Evolutionary conservation across 208 protist genomes (phyloP), one percentile per base, ranked within the genome.

Genomic region (Hexamita inflata): DNA sequence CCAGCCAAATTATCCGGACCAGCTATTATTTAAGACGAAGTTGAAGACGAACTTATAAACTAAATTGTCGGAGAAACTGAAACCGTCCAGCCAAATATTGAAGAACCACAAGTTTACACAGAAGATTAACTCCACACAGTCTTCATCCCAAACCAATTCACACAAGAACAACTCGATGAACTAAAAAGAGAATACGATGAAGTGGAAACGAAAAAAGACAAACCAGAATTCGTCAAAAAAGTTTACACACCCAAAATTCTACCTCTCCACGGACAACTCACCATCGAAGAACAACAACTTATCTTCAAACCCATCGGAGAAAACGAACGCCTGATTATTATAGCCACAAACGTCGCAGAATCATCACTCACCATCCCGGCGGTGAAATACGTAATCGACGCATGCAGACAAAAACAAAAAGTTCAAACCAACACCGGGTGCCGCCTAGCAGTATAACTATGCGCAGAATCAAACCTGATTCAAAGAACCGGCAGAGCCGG

Each of bases 281-380:
- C 26, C 7, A 4, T 70, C 38, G 9, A 49, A n/a, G 32, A 45
- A 24, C 35, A 70, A n/a, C n/a, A n/a, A 49, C 2, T 4, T 28
- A 70, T 70, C 15, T 66, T 66, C 34, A 38, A 15, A 38, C 15
- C 15, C 15, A 30, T 38, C 13, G 15, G 19, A 15, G 13, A 66
- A 38, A 34, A 70, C n/a, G n/a, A 70, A 2, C 64, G 64, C 7
- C n/a, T 70, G 11, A 90, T 94, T 75, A 92, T 99, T 41, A 87
- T 99, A 15, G 90, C 97, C 32, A 99, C 97, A 41, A 99, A 99
- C 85, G 89, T 99, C 0, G 96, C 97, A n/a, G 96, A 99, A 83
- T 98, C 97, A 2, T 98, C 95, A 64, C 85, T 99, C 32, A 99
- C 97, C 0, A 98, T 99, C 73, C 94, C 94, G n/a, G 91, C 92